These are phyloP conservation scores for Ascosphaera acerosa DNA, from an alignment of 2,329 filamentous ascomycete genomes.

Conservation along the genomic window DNA sequence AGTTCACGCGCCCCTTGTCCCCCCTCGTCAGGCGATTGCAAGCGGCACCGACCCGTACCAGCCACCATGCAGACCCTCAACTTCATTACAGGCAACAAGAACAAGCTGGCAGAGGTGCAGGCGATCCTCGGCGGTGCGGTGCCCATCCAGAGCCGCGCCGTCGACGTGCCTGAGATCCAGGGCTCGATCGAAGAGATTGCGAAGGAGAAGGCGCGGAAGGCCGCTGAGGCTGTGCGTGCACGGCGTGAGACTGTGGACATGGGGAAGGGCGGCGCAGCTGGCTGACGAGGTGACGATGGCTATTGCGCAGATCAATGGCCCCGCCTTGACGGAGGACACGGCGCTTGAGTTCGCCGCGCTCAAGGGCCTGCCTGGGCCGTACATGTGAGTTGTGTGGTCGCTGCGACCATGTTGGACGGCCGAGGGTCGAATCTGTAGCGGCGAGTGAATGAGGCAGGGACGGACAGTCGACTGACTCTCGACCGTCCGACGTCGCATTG, in stretches of 20 bases:
- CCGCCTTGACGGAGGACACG: conserved; percentile 89
- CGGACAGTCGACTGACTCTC: no score
- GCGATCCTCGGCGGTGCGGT: conserved; percentile 56
- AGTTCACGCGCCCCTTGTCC: no score
- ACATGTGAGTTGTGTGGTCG: conserved; percentile 52
- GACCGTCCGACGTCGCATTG: not conserved
- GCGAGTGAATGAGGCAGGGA: no score
- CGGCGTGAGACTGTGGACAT: not conserved
- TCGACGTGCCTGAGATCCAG: conserved; percentile 78
- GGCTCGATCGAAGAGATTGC: conserved; percentile 83
- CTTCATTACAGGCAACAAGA: conserved; percentile 91
- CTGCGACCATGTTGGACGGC: no score
- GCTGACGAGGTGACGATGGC: no score
- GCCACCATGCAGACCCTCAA: conserved; percentile 34
- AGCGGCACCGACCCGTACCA: no score
- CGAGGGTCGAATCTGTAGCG: not conserved
- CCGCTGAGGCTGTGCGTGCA: conserved; percentile 43
- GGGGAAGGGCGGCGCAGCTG: not conserved
- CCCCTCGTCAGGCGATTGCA: no score
- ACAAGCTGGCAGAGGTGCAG: conserved; percentile 77
- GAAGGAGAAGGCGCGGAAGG: conserved; percentile 58
- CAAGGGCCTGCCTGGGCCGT: conserved; percentile 76
- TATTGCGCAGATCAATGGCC: conserved; percentile 44
- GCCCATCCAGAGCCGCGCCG: conserved; percentile 42
- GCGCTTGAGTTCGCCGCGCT: conserved; percentile 81